phyloP scores from a whole-genome alignment of 805 yeast species.

The Candida boleticola region DNA sequence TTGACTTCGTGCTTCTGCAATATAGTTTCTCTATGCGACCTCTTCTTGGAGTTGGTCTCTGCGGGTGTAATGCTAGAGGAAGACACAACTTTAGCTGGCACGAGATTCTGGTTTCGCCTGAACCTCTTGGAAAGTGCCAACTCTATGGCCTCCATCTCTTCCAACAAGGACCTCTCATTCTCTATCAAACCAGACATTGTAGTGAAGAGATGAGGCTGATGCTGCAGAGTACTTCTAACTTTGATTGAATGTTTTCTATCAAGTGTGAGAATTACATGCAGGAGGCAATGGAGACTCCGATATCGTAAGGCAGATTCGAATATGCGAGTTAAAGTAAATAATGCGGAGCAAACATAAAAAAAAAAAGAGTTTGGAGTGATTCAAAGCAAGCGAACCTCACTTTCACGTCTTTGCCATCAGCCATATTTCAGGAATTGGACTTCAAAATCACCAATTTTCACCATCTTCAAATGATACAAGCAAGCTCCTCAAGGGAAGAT shows the following conservation, averaged over 20 bases:
- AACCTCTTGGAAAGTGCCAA: slow-evolving; percentile 61
- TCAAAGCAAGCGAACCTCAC: too few species aligned
- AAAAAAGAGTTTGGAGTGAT: too few species aligned
- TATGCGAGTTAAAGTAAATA: too few species aligned
- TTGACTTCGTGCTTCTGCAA: slow-evolving; percentile 69
- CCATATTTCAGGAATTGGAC: too few species aligned
- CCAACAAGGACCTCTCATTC: slow-evolving; percentile 38
- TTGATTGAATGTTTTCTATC: too few species aligned
- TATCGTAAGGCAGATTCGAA: too few species aligned
- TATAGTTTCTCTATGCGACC: slow-evolving; percentile 50
- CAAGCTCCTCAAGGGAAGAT: too few species aligned
- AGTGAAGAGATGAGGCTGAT: not conserved
- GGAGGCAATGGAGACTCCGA: not conserved
- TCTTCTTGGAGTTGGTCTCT: slow-evolving; percentile 22
- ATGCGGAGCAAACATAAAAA: too few species aligned
- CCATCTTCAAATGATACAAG: too few species aligned
- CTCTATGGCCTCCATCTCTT: slow-evolving; percentile 74
- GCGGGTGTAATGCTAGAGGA: not conserved
- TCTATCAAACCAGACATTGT: slow-evolving; percentile 30
- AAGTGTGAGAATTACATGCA: not conserved
- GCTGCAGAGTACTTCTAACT: not conserved
- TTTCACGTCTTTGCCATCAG: too few species aligned
- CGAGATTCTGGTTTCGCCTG: slow-evolving; percentile 56
- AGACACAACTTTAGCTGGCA: slow-evolving; percentile 17
- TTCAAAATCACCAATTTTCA: too few species aligned